Conservation (phyloP, 1,139 yeast genomes). For the Magnusiomyces tetraspermus region DNA sequence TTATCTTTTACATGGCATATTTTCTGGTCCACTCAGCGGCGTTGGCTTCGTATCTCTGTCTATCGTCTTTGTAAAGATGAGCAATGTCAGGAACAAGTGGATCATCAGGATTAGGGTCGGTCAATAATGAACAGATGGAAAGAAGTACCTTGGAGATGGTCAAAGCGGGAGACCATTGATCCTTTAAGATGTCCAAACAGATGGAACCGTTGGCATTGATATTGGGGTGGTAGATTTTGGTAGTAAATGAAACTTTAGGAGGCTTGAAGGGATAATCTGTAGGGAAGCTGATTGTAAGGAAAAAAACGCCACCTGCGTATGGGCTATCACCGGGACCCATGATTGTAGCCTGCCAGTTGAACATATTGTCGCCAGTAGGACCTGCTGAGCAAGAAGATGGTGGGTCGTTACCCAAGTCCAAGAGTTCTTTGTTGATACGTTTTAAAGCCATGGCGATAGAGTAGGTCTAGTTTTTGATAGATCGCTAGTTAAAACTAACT, state of each 20-base stretch:
- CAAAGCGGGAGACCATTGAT: slow-evolving; percentile 87
- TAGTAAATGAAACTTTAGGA: slow-evolving; percentile 83
- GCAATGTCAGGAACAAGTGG: slow-evolving; percentile 99
- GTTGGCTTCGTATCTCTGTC: slow-evolving; percentile 89
- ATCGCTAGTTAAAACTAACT: no score
- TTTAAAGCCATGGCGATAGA: slow-evolving; percentile 61
- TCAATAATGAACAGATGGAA: slow-evolving; percentile 80
- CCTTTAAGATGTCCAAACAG: slow-evolving; percentile 76
- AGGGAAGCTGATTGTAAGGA: slow-evolving; percentile 86
- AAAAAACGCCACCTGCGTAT: slow-evolving; percentile 87
- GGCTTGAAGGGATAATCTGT: slow-evolving; percentile 94
- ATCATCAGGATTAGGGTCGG: slow-evolving; percentile 98
- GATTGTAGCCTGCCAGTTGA: slow-evolving; percentile 95
- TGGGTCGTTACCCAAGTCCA: slow-evolving; percentile 96
- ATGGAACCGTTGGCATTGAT: slow-evolving; percentile 83
- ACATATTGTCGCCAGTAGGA: slow-evolving; percentile 93
- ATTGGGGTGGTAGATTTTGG: slow-evolving; percentile 85
- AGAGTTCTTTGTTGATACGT: slow-evolving; percentile 92
- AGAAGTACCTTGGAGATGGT: slow-evolving; percentile 82
- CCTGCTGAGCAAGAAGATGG: slow-evolving; percentile 99
- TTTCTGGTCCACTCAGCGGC: slow-evolving; percentile 99
- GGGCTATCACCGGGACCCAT: slow-evolving; percentile 96
- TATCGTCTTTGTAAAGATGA: slow-evolving; percentile 89
- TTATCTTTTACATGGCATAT: slow-evolving; percentile 65
- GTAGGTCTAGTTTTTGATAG: no score